Evolutionary conservation across 2,329 filamentous ascomycete species (phyloP).

Genomic region (Scleromitrula shiraiana): DNA sequence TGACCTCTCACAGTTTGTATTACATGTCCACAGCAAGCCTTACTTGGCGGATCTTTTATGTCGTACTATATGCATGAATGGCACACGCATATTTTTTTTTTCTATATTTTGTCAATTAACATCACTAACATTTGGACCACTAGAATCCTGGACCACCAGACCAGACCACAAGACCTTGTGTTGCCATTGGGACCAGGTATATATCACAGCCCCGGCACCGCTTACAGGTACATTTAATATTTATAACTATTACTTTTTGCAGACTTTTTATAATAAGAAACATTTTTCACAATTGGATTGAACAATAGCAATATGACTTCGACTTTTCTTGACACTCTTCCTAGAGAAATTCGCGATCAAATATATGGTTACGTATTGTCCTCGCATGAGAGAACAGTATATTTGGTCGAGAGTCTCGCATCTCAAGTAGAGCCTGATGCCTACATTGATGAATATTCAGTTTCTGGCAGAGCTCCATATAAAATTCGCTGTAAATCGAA

Average conservation of each 20-base stretch:
- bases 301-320: not conserved
- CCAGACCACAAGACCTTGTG: too few species aligned
- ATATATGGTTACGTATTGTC: slow-evolving; percentile 10
- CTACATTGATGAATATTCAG: not conserved
- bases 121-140: too few species aligned
- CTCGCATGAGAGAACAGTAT: slow-evolving; percentile 1
- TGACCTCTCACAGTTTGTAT: not conserved
- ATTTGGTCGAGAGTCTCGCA: not conserved
- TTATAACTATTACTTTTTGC: too few species aligned
- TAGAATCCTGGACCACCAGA: too few species aligned
- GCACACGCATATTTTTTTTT: not conserved
- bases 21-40: not conserved
- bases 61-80: not conserved
- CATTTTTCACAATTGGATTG: not conserved
- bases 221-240: too few species aligned
- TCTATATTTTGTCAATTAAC: too few species aligned
- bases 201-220: too few species aligned
- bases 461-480: slow-evolving; percentile 2
- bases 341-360: slow-evolving; percentile 10
- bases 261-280: not conserved
- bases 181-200: too few species aligned
- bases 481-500: slow-evolving; percentile 4
- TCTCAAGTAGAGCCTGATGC: not conserved
- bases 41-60: not conserved
- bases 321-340: slow-evolving; percentile 7